Conservation (phyloP, 2,329 filamentous ascomycete species). For the Colletotrichum somersetense region DNA sequence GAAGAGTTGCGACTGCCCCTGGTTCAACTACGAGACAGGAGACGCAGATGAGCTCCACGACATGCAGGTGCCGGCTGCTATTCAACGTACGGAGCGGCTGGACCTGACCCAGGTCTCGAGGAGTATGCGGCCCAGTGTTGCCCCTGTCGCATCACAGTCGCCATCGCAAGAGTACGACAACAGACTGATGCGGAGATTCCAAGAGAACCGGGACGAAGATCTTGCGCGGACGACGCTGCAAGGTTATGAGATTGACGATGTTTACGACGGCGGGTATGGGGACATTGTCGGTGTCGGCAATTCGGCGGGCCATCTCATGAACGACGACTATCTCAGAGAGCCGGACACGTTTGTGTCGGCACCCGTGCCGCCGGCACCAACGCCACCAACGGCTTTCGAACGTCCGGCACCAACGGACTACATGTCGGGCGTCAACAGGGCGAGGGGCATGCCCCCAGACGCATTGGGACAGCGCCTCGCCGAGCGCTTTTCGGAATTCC, state of each 20-base stretch:
- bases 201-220: slow-evolving; percentile 62
- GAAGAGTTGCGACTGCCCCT: slow-evolving; percentile 86
- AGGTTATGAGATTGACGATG: slow-evolving; percentile 51
- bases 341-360: slow-evolving; percentile 47
- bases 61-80: slow-evolving; percentile 61
- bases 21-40: slow-evolving; percentile 75
- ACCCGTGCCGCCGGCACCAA: slow-evolving; percentile 50
- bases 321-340: slow-evolving; percentile 66
- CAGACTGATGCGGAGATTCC: slow-evolving; percentile 58
- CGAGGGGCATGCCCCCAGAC: slow-evolving; percentile 55
- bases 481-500: slow-evolving; percentile 62
- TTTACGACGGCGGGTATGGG: slow-evolving; percentile 52
- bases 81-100: slow-evolving; percentile 41
- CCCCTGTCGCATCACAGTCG: slow-evolving; percentile 38
- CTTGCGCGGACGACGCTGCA: slow-evolving; percentile 53
- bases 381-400: slow-evolving; percentile 51
- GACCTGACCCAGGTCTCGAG: slow-evolving; percentile 31
- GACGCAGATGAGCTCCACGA: slow-evolving; percentile 68
- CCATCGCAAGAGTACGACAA: slow-evolving; percentile 58
- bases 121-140: slow-evolving; percentile 37
- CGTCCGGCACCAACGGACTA: slow-evolving; percentile 56
- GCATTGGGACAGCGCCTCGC: slow-evolving; percentile 65
- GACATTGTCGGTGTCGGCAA: slow-evolving; percentile 62
- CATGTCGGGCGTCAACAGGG: slow-evolving; percentile 57
- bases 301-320: slow-evolving; percentile 69